phyloP scores from a whole-genome alignment of 805 yeast species.

The Ogataea ganodermae region DNA sequence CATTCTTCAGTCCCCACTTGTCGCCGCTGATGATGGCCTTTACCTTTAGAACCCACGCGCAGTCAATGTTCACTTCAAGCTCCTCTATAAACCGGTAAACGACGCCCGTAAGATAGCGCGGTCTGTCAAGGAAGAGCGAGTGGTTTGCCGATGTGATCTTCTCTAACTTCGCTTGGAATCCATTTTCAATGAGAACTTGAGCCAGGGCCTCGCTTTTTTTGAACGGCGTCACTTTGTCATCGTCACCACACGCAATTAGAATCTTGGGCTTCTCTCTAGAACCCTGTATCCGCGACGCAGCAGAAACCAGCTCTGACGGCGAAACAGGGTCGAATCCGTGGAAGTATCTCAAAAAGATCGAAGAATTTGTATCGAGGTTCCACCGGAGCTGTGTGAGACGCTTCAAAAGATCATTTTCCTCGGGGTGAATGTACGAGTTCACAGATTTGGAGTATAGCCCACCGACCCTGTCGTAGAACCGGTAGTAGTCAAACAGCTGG shows the following conservation, averaged over 20 bases:
- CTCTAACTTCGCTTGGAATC: slow-evolving; percentile 37
- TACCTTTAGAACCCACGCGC: slow-evolving; percentile 69
- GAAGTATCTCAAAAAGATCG: slow-evolving; percentile 54
- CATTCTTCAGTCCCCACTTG: slow-evolving; percentile 81
- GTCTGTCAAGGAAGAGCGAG: slow-evolving; percentile 61
- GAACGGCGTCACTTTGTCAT: slow-evolving; percentile 56
- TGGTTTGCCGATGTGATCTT: slow-evolving; percentile 60
- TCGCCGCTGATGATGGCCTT: slow-evolving; percentile 65
- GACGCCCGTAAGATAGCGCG: slow-evolving; percentile 63
- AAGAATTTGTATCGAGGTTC: slow-evolving; percentile 65
- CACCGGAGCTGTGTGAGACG: slow-evolving; percentile 64
- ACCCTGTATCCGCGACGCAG: slow-evolving; percentile 40
- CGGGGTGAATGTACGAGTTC: slow-evolving; percentile 48
- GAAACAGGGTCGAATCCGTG: slow-evolving; percentile 49
- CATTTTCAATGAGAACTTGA: slow-evolving; percentile 30
- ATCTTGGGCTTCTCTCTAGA: slow-evolving; percentile 41
- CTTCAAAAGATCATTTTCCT: slow-evolving; percentile 35
- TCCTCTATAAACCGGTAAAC: slow-evolving; percentile 57
- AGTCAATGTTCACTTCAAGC: slow-evolving; percentile 52
- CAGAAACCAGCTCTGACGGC: slow-evolving; percentile 44
- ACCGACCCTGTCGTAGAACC: slow-evolving; percentile 61
- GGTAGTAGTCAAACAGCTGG: slow-evolving; percentile 51
- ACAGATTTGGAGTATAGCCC: slow-evolving; percentile 66
- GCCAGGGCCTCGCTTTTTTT: slow-evolving; percentile 36
- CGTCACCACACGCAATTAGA: slow-evolving; percentile 58